phyloP scores from a whole-genome alignment of 2,329 filamentous ascomycete genomes.

The Scedosporium minutisporum region DNA sequence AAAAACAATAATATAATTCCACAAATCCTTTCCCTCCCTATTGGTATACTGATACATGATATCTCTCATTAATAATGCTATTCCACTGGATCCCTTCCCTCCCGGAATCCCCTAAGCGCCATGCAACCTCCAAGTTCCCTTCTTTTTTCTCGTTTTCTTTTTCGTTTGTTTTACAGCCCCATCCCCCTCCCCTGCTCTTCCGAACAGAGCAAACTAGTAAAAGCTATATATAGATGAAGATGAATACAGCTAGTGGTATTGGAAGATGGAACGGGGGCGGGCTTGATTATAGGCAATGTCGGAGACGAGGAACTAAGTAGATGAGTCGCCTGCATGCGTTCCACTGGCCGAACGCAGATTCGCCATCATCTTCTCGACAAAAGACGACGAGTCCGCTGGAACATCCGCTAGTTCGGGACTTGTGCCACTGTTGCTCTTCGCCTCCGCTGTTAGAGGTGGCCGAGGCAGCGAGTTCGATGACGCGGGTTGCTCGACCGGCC shows the following conservation, averaged over 20 bases:
- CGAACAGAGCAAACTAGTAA: background rate
- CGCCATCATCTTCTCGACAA: slow-evolving; percentile 43
- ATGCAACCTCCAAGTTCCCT: background rate
- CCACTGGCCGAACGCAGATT: slow-evolving; percentile 35
- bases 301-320: no score
- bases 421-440: slow-evolving; percentile 7
- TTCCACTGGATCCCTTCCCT: background rate
- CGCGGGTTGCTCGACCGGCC: background rate
- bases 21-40: background rate
- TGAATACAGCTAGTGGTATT: background rate
- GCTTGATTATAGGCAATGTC: background rate
- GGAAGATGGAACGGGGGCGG: background rate
- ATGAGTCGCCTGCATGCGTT: background rate
- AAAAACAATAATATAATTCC: background rate
- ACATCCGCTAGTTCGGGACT: slow-evolving; percentile 29
- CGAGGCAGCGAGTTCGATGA: background rate
- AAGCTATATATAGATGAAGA: background rate
- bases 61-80: background rate
- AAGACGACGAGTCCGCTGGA: slow-evolving; percentile 33
- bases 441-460: slow-evolving; percentile 4
- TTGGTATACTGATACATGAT: slow-evolving; percentile 1
- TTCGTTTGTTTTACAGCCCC: background rate
- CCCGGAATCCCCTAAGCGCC: background rate
- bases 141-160: background rate
- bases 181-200: background rate